phyloP scores from a whole-genome alignment of 805 yeast species.

The Kluyveromyces aestuarii region DNA sequence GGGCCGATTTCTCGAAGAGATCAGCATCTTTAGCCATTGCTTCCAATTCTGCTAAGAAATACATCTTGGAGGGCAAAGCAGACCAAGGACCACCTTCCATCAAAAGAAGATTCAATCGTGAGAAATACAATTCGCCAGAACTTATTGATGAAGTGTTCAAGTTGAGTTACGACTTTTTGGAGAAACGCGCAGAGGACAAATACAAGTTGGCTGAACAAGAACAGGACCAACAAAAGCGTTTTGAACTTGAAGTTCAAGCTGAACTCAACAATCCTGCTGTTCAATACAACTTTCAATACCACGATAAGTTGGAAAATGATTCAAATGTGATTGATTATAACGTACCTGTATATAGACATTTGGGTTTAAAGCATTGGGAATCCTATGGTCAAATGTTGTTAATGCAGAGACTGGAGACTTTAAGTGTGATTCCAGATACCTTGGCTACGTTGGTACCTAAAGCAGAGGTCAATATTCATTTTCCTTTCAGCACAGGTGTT shows the following conservation, averaged over 20 bases:
- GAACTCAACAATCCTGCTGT: conserved; percentile 83
- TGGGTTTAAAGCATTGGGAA: conserved; percentile 67
- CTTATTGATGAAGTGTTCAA: conserved; percentile 68
- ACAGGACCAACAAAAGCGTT: conserved; percentile 18
- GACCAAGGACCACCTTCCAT: conserved; percentile 46
- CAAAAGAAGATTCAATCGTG: conserved; percentile 33
- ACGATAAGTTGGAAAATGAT: conserved; percentile 30
- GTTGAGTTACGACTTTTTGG: conserved; percentile 51
- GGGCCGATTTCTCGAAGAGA: conserved; percentile 23
- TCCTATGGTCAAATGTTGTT: conserved; percentile 58
- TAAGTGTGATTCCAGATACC: conserved; percentile 87
- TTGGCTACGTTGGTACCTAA: conserved; percentile 79
- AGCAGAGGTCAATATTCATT: conserved; percentile 65
- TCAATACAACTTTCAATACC: conserved; percentile 48
- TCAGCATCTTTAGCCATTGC: conserved; percentile 22
- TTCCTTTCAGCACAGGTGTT: conserved; percentile 58
- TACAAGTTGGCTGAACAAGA: conserved; percentile 22
- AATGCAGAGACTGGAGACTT: conserved; percentile 87
- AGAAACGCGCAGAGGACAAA: conserved; percentile 36
- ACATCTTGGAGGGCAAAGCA: conserved; percentile 29
- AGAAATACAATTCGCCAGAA: conserved; percentile 56
- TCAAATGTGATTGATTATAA: conserved; percentile 49
- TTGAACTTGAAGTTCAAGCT: conserved; percentile 42
- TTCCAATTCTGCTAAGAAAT: conserved; percentile 19
- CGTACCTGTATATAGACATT: conserved; percentile 71